Conservation (phyloP, 2,329 filamentous ascomycete genomes). For the Leptodontidium sp. region DNA sequence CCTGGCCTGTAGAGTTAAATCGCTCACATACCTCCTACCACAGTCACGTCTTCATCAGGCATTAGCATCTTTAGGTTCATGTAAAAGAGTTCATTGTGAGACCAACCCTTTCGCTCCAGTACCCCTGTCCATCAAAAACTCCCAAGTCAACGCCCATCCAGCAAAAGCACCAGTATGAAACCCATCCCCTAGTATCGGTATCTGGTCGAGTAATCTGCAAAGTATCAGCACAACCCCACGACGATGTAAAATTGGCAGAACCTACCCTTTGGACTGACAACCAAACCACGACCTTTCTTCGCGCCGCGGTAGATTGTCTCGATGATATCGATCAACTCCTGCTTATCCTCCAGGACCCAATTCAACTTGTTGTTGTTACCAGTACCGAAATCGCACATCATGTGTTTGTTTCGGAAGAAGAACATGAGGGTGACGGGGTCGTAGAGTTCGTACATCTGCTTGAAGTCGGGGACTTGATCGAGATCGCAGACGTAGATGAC, state of each 20-base stretch:
- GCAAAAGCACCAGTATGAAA: background rate
- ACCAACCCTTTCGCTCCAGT: slow-evolving; percentile 47
- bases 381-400: slow-evolving; percentile 98
- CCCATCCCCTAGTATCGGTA: slow-evolving; percentile 65
- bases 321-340: slow-evolving; percentile 97
- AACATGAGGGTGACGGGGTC: slow-evolving; percentile 96
- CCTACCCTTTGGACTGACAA: slow-evolving; percentile 86
- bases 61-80: slow-evolving; percentile 38
- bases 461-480: slow-evolving; percentile 91
- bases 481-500: slow-evolving; percentile 95
- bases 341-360: slow-evolving; percentile 96
- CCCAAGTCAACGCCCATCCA: slow-evolving; percentile 21
- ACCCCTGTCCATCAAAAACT: slow-evolving; percentile 11
- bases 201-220: slow-evolving; percentile 66
- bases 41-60: slow-evolving; percentile 31
- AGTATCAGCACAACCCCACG: slow-evolving; percentile 23
- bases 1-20: background rate
- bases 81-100: slow-evolving; percentile 44
- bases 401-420: slow-evolving; percentile 98
- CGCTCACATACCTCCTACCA: background rate
- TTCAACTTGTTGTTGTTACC: slow-evolving; percentile 99
- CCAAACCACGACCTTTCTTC: slow-evolving; percentile 95
- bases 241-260: background rate
- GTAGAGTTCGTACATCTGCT: slow-evolving; percentile 93
- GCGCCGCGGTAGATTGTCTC: slow-evolving; percentile 98